Conservation (phyloP, 345 rosid species). For the Turritis glabra region DNA sequence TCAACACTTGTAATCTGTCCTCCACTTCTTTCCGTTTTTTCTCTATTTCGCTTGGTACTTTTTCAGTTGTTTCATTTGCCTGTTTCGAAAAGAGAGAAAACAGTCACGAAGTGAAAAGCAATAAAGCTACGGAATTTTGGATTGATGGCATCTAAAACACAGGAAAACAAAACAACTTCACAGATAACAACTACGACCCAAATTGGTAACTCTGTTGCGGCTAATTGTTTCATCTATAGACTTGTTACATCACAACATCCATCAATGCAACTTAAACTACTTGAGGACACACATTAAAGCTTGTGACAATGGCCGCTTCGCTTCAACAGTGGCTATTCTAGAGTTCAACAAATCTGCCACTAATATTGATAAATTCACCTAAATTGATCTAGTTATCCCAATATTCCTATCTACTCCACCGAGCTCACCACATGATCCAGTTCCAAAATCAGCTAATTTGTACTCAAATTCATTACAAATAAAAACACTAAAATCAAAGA, state of each 20-base stretch:
- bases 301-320: neutral
- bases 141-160: neutral
- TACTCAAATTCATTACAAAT: neutral
- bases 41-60: slow-evolving; percentile 45
- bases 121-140: neutral
- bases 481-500: too few species aligned
- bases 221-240: slow-evolving; percentile 3
- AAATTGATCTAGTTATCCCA: slow-evolving; percentile 6
- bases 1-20: slow-evolving; percentile 72
- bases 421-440: neutral
- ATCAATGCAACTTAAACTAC: neutral
- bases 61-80: slow-evolving; percentile 43
- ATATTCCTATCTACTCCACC: neutral
- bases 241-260: neutral
- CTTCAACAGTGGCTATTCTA: neutral
- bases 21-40: slow-evolving; percentile 66
- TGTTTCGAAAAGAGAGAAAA: slow-evolving; percentile 22
- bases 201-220: neutral
- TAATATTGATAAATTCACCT: slow-evolving; percentile 7
- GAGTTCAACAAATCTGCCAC: neutral
- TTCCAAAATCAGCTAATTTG: neutral
- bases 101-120: neutral
- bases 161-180: neutral
- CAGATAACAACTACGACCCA: slow-evolving; percentile 8
- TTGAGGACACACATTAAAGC: slow-evolving; percentile 1